phyloP scores from a whole-genome alignment of 2,329 filamentous ascomycete genomes.

The Tolypocladium inflatum region DNA sequence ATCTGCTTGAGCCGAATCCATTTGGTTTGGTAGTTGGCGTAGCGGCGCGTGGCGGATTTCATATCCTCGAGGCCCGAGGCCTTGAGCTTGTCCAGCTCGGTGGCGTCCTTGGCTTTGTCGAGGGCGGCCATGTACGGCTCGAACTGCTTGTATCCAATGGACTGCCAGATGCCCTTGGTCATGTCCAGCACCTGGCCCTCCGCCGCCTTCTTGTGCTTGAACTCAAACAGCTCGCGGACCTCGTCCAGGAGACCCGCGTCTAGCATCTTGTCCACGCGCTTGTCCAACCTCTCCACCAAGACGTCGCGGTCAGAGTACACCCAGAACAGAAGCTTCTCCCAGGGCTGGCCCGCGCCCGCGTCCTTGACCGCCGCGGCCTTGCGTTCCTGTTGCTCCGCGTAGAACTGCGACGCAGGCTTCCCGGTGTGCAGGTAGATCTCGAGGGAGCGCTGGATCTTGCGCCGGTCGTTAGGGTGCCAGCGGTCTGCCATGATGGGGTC shows the following conservation, averaged over 20 bases:
- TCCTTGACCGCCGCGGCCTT: slow-evolving; percentile 19
- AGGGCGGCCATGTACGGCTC: slow-evolving; percentile 55
- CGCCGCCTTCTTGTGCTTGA: slow-evolving; percentile 23
- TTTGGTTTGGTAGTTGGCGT: slow-evolving; percentile 72
- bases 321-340: slow-evolving; percentile 71
- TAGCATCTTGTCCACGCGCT: slow-evolving; percentile 78
- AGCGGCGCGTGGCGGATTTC: slow-evolving; percentile 76
- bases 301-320: slow-evolving; percentile 63
- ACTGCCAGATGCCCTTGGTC: slow-evolving; percentile 85
- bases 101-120: slow-evolving; percentile 13
- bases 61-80: slow-evolving; percentile 59
- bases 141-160: slow-evolving; percentile 93
- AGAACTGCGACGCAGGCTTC: slow-evolving; percentile 73
- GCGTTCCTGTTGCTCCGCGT: slow-evolving; percentile 59
- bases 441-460: slow-evolving; percentile 82
- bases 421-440: slow-evolving; percentile 85
- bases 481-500: slow-evolving; percentile 82
- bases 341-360: slow-evolving; percentile 17
- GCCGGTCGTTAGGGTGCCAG: slow-evolving; percentile 89
- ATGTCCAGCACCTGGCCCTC: slow-evolving; percentile 53
- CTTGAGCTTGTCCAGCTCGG: slow-evolving; percentile 46
- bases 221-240: slow-evolving; percentile 33
- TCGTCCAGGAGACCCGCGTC: slow-evolving; percentile 41
- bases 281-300: slow-evolving; percentile 62
- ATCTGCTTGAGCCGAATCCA: slow-evolving; percentile 85